phyloP scores from a whole-genome alignment of 1,284 basidiomycete genomes.

The Rhodotorula glutinis region DNA sequence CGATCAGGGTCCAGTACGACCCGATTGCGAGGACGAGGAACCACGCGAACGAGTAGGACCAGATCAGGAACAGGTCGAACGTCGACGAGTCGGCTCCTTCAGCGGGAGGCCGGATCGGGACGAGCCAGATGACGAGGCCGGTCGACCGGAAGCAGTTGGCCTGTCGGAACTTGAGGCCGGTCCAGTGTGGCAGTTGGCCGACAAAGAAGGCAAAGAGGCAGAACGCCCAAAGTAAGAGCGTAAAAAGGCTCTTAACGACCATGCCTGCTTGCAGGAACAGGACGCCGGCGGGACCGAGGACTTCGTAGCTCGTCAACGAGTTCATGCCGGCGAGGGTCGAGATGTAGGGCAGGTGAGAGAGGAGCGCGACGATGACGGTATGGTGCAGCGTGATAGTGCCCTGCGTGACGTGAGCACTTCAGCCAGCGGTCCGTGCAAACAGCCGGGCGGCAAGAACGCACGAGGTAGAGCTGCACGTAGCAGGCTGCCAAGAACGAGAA shows the following conservation, averaged over 20 bases:
- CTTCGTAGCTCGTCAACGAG: conserved; percentile 28
- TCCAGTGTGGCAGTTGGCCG: conserved; percentile 19
- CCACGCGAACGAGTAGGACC: conserved; percentile 26
- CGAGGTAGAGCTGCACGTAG: conserved; percentile 25
- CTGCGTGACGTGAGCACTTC: not conserved
- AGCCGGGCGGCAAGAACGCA: not conserved
- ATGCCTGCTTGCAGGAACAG: conserved; percentile 27
- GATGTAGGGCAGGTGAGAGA: conserved; percentile 30
- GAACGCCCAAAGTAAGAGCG: conserved; percentile 23
- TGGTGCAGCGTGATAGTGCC: conserved; percentile 32
- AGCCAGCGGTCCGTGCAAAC: not conserved
- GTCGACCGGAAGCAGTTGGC: conserved; percentile 27
- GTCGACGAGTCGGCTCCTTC: not conserved
- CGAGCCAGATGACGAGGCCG: conserved; percentile 27
- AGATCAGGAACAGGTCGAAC: conserved; percentile 5
- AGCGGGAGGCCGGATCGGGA: conserved; percentile 6
- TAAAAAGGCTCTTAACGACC: conserved; percentile 28
- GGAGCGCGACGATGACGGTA: conserved; percentile 24
- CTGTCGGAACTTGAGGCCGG: conserved; percentile 28
- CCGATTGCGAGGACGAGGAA: conserved; percentile 24
- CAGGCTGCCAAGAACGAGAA: conserved; percentile 25
- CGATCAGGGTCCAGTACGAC: conserved; percentile 34
- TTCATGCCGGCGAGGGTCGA: conserved; percentile 27
- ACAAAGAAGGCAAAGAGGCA: conserved; percentile 24
- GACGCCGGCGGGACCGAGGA: conserved; percentile 24